These are phyloP conservation scores for Dictyostelium intermedium DNA, from an alignment of 78 protist species.

Conservation along the genomic window DNA sequence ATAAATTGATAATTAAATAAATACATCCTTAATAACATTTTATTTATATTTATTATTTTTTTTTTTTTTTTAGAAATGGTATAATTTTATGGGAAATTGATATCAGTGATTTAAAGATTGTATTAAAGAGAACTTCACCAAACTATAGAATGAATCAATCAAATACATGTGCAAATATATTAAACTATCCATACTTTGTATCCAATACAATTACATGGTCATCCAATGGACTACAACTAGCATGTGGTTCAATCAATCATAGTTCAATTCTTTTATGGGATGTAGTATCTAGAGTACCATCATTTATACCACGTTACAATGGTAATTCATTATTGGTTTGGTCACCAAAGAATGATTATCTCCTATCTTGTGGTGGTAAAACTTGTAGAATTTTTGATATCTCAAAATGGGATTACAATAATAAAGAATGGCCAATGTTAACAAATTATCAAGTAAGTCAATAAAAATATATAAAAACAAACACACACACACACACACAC, in stretches of 20 bases:
- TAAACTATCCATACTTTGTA: conserved; percentile 45
- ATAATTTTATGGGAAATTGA: conserved; percentile 69
- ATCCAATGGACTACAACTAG: conserved; percentile 49
- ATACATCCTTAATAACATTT: no score
- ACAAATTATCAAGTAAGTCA: conserved; percentile 12
- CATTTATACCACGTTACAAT: conserved; percentile 31
- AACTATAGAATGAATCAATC: neutral
- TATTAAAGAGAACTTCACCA: neutral
- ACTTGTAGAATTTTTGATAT: conserved; percentile 27
- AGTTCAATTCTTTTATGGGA: conserved; percentile 46
- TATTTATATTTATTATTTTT: neutral
- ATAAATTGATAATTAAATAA: no score
- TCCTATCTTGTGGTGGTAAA: conserved; percentile 1
- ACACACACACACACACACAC: no score
- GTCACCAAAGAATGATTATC: conserved; percentile 2
- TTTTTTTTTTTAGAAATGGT: conserved; percentile 35
- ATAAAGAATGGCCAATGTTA: conserved; percentile 45
- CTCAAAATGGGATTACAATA: conserved; percentile 52
- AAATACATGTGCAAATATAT: conserved; percentile 16
- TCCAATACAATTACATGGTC: conserved; percentile 46
- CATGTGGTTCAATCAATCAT: conserved; percentile 5
- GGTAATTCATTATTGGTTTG: conserved; percentile 24
- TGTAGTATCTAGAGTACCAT: conserved; percentile 51
- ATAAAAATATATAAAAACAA: neutral
- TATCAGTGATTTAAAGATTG: conserved; percentile 19